Percentiles rank a stretch among this genome's conserved stretches.
Evolutionary conservation across 1,284 basidiomycete genomes (phyloP).

Genomic region (Puccinia novopanici): DNA sequence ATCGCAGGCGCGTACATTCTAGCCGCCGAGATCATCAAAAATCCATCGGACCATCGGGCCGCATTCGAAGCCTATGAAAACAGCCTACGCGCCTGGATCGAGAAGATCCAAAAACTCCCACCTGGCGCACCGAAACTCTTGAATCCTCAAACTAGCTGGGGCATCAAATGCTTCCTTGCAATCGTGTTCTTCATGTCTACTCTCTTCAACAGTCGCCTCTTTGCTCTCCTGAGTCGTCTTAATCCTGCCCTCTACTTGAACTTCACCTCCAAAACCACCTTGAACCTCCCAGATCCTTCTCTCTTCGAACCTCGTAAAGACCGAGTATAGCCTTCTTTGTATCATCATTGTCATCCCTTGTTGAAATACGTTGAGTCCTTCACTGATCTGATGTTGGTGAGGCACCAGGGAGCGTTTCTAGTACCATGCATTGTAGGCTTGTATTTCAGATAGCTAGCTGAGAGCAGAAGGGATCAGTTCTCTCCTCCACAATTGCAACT

Average conservation of each 20-base stretch:
- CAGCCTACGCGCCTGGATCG: conserved; percentile 21
- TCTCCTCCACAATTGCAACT: too few relatives aligned
- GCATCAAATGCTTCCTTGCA: neutral
- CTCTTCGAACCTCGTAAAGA: neutral
- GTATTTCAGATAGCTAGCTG: too few relatives aligned
- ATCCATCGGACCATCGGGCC: conserved; percentile 2
- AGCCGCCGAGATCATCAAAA: conserved; percentile 53
- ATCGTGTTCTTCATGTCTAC: neutral
- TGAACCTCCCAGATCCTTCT: neutral
- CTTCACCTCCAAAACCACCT: neutral
- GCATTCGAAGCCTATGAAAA: conserved; percentile 23
- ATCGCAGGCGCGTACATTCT: conserved; percentile 49
- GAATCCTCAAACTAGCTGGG: conserved; percentile 3
- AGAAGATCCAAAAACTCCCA: conserved; percentile 2
- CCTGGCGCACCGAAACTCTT: conserved; percentile 4
- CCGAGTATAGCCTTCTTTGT: neutral
- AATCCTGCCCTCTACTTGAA: neutral
- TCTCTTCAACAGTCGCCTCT: conserved; percentile 15
- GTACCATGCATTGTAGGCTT: too few relatives aligned
- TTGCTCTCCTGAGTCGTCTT: conserved; percentile 16
- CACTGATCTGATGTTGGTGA: too few relatives aligned
- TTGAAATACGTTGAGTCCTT: too few relatives aligned
- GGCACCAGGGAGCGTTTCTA: too few relatives aligned
- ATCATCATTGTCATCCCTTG: neutral
- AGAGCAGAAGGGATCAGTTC: too few relatives aligned